Evolutionary conservation across 345 rosid genomes (phyloP).

Genomic region (Salix udensis): DNA sequence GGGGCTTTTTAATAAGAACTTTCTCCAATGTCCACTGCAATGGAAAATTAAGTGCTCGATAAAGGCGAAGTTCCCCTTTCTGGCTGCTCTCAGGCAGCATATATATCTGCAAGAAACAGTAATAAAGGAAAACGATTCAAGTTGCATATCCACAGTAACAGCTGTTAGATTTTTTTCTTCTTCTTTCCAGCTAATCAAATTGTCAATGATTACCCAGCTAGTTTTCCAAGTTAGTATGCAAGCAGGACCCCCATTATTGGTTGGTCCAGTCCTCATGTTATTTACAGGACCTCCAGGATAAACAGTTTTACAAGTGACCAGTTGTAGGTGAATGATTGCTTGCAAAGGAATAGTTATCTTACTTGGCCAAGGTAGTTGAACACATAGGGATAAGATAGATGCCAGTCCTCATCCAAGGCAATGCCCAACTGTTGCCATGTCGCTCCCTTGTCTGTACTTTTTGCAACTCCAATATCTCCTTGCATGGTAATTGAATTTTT

Average conservation of each 20-base stretch:
- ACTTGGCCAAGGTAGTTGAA: constrained; percentile 73
- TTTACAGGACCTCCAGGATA: background rate
- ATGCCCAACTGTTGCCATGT: constrained; percentile 89
- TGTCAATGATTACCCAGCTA: background rate
- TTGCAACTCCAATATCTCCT: constrained; percentile 94
- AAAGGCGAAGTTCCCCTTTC: constrained; percentile 71
- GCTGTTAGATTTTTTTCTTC: background rate
- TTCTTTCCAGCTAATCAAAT: background rate
- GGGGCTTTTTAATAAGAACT: constrained; percentile 63
- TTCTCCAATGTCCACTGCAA: constrained; percentile 71
- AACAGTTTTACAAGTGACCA: background rate
- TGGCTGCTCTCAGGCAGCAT: constrained; percentile 88
- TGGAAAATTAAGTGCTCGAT: constrained; percentile 75
- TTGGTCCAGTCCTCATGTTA: background rate
- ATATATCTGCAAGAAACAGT: constrained; percentile 54
- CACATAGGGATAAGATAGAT: constrained; percentile 84
- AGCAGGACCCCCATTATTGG: background rate
- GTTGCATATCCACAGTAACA: background rate
- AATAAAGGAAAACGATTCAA: background rate
- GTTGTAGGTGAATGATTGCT: background rate
- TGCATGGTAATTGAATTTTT: constrained; percentile 75
- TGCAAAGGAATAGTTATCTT: constrained; percentile 26
- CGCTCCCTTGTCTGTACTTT: constrained; percentile 77
- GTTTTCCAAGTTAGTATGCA: background rate
- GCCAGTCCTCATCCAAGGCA: constrained; percentile 95